These are phyloP conservation scores for Symbiodinium pilosum DNA, from an alignment of 73 alveolate species.

Conservation along the genomic window DNA sequence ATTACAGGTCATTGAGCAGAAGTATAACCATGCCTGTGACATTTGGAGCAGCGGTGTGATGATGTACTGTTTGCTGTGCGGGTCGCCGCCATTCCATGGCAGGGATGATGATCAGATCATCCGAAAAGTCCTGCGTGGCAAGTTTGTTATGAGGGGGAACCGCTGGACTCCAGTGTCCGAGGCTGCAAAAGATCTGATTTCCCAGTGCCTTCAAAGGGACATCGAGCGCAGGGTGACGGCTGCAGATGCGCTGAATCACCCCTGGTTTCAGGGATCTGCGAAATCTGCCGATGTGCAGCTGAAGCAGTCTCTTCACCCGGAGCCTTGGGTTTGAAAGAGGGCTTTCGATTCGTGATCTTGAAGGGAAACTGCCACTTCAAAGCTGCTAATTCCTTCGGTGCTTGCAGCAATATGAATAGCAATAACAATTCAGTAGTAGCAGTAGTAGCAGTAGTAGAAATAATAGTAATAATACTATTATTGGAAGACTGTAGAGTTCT, in stretches of 20 bases:
- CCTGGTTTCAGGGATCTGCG: not conserved
- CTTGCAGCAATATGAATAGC: too few species aligned
- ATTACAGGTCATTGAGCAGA: not conserved
- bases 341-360: too few species aligned
- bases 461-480: too few species aligned
- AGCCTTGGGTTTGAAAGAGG: too few species aligned
- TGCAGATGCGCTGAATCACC: constrained; percentile 26
- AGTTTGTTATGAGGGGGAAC: constrained; percentile 3
- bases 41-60: constrained; percentile 44
- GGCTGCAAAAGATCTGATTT: constrained; percentile 10
- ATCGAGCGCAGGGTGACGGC: constrained; percentile 14
- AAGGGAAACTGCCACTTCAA: too few species aligned
- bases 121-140: constrained; percentile 13
- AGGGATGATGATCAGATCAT: not conserved
- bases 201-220: constrained; percentile 11
- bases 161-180: not conserved
- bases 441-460: too few species aligned
- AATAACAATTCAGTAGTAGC: too few species aligned
- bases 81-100: constrained; percentile 47
- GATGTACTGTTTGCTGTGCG: constrained; percentile 40
- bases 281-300: not conserved
- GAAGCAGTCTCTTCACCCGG: too few species aligned
- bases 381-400: too few species aligned
- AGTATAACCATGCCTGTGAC: constrained; percentile 41
- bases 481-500: too few species aligned